Percentiles rank a stretch among this genome's conserved stretches.
These are phyloP conservation scores for Pseudogymnoascus sp. DNA, from an alignment of 2,329 filamentous ascomycete genomes.

Conservation along the genomic window DNA sequence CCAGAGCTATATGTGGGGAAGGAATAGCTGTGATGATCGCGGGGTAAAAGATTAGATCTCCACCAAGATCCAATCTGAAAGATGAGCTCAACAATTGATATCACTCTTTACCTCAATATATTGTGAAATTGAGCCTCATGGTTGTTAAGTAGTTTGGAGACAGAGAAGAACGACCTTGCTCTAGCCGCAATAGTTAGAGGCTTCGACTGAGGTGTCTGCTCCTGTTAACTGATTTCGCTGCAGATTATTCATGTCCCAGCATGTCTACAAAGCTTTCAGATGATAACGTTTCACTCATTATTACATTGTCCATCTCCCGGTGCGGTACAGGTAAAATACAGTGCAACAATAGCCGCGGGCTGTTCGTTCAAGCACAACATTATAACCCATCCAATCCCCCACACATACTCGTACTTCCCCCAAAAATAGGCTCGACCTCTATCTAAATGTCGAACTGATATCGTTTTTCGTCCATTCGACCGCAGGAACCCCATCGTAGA, in stretches of 20 bases:
- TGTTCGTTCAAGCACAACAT: constrained; percentile 5
- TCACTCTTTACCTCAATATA: neutral
- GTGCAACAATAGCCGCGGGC: neutral
- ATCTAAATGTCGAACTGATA: constrained; percentile 48
- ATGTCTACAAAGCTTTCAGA: neutral
- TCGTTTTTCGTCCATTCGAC: constrained; percentile 59
- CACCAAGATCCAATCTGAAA: neutral
- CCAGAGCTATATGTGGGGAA: neutral
- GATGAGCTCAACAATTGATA: neutral
- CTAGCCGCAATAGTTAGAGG: neutral
- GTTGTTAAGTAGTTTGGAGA: neutral
- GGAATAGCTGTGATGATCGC: neutral
- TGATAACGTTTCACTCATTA: neutral
- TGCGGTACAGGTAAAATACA: neutral
- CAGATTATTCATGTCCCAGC: neutral
- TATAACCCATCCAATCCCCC: neutral
- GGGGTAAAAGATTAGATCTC: neutral
- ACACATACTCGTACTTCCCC: neutral
- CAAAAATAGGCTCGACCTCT: neutral
- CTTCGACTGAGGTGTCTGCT: neutral
- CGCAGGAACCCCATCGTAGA: constrained; percentile 55
- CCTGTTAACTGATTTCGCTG: neutral
- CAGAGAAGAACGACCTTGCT: neutral
- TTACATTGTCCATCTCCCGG: neutral
- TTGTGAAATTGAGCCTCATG: neutral